These are phyloP conservation scores for Emmonsia crescens DNA, from an alignment of 2,329 filamentous ascomycete genomes.

Conservation along the genomic window DNA sequence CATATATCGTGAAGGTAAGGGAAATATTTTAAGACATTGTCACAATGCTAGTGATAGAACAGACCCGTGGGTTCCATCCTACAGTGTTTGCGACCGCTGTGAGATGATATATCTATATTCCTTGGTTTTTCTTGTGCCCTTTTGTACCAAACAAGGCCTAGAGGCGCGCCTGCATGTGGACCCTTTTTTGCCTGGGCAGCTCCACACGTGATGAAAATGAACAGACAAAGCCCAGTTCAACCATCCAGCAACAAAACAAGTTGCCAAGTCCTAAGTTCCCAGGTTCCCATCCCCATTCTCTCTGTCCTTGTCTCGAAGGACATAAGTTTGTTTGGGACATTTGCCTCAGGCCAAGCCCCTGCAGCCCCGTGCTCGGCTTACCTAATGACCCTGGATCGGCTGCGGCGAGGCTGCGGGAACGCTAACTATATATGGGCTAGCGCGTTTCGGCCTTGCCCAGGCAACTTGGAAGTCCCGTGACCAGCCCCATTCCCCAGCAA, in stretches of 20 bases:
- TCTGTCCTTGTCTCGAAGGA: neutral
- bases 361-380: slow-evolving; percentile 4
- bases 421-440: slow-evolving; percentile 23
- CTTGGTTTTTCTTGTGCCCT: neutral
- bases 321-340: neutral
- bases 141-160: neutral
- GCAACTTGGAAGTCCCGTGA: slow-evolving; percentile 14
- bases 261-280: neutral
- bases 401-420: slow-evolving; percentile 19
- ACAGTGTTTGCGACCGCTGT: neutral
- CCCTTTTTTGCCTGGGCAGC: neutral
- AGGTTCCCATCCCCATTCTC: neutral
- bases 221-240: neutral
- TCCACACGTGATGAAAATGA: neutral
- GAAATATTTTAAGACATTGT: neutral
- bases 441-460: slow-evolving; percentile 14
- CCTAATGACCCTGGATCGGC: slow-evolving; percentile 13
- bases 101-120: neutral
- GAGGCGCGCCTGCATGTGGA: neutral
- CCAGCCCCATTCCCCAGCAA: slow-evolving; percentile 12
- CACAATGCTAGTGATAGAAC: neutral
- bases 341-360: neutral
- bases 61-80: neutral
- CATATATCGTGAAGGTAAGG: slow-evolving; percentile 22
- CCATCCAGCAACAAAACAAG: neutral